Percentiles rank a stretch among this genome's conserved stretches.
These are phyloP conservation scores for Yamadazyma atmosphaerica DNA, from an alignment of 1,139 yeast species.

Conservation along the genomic window DNA sequence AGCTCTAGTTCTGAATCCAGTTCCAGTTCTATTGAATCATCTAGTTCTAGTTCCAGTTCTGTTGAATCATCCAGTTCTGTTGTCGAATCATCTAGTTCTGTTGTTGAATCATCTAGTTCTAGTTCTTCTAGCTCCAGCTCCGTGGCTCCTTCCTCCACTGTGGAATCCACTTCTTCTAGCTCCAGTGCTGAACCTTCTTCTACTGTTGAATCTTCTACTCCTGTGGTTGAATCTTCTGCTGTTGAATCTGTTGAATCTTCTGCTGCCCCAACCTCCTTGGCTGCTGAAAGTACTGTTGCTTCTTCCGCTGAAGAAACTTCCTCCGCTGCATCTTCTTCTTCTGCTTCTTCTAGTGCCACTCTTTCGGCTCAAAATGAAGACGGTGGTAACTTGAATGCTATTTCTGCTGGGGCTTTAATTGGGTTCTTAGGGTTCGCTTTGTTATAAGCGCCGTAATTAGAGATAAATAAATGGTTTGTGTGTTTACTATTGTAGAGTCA, in stretches of 20 bases:
- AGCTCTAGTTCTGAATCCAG: slow-evolving; percentile 25
- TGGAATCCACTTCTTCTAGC: slow-evolving; percentile 17
- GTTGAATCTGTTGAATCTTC: slow-evolving; percentile 14
- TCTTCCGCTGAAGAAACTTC: slow-evolving; percentile 19
- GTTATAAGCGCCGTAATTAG: slow-evolving; percentile 24
- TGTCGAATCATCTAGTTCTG: slow-evolving; percentile 20
- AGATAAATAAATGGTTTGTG: neutral
- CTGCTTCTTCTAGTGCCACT: slow-evolving; percentile 21
- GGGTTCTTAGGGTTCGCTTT: slow-evolving; percentile 55
- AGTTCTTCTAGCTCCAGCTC: neutral
- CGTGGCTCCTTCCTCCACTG: slow-evolving; percentile 20
- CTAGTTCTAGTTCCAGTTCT: slow-evolving; percentile 30
- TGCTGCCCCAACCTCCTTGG: slow-evolving; percentile 15
- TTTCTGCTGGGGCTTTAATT: slow-evolving; percentile 45
- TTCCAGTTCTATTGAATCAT: slow-evolving; percentile 27
- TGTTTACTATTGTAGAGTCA: neutral
- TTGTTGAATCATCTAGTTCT: neutral
- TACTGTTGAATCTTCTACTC: slow-evolving; percentile 17
- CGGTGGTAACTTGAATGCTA: slow-evolving; percentile 33
- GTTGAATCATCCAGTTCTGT: slow-evolving; percentile 17
- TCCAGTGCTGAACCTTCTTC: slow-evolving; percentile 18
- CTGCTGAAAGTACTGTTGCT: slow-evolving; percentile 13
- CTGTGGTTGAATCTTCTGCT: too few relatives aligned
- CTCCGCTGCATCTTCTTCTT: slow-evolving; percentile 17
- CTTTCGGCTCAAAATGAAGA: slow-evolving; percentile 15